Evolutionary conservation across 257 asterid genomes (phyloP).

Genomic region (Fraxinus americana): DNA sequence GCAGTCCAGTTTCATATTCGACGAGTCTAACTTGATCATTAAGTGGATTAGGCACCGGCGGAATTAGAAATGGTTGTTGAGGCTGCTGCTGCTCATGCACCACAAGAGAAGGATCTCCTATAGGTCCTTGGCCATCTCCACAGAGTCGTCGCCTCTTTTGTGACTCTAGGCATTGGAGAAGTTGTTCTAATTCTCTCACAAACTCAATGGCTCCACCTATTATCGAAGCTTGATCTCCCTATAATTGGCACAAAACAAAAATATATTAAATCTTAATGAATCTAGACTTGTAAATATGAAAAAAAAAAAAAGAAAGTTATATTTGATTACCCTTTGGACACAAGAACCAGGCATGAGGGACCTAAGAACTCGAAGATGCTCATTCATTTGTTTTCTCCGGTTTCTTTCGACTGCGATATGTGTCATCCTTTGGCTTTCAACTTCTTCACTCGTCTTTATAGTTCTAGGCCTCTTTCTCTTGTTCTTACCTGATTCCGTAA

Average conservation of each 20-base stretch:
- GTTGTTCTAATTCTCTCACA: conserved; percentile 88
- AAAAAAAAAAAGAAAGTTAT: too few relatives aligned
- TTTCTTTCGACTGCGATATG: conserved; percentile 94
- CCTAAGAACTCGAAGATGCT: conserved; percentile 84
- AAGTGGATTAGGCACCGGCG: conserved; percentile 36
- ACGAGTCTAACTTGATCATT: conserved; percentile 40
- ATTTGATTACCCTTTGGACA: conserved; percentile 71
- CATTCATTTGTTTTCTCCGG: conserved; percentile 94
- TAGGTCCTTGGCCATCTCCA: conserved; percentile 50
- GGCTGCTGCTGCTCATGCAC: conserved; percentile 28
- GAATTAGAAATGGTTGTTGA: conserved; percentile 42
- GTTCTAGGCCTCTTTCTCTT: conserved; percentile 77
- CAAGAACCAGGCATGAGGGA: conserved; percentile 96
- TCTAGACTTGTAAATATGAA: too few relatives aligned
- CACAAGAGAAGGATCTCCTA: conserved; percentile 44
- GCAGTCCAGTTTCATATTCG: conserved; percentile 50
- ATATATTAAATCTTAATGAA: too few relatives aligned
- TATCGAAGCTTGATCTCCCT: conserved; percentile 99
- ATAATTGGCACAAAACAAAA: not conserved
- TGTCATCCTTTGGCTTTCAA: conserved; percentile 96
- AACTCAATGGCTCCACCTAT: conserved; percentile 96
- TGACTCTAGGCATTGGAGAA: conserved; percentile 90
- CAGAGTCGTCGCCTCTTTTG: conserved; percentile 80
- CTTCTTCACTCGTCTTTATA: conserved; percentile 72
- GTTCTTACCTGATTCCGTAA: conserved; percentile 36